Conservation (phyloP, 2,329 filamentous ascomycete genomes). For the Ustulina deusta region DNA sequence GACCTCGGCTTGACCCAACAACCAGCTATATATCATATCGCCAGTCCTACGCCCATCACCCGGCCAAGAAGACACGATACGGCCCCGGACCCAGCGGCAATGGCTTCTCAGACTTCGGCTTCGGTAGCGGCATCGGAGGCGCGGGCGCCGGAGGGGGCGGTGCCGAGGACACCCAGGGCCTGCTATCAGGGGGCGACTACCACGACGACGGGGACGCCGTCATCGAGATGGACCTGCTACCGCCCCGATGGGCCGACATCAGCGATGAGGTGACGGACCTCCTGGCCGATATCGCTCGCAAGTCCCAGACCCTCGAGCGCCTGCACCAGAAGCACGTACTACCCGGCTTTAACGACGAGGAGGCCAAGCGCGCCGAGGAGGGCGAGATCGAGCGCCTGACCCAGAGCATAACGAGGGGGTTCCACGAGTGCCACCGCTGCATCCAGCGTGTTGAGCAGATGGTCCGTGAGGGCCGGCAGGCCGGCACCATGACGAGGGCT, state of each 20-base stretch:
- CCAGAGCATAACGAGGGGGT: slow-evolving; percentile 87
- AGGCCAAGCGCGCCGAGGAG: slow-evolving; percentile 87
- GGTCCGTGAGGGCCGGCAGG: slow-evolving; percentile 81
- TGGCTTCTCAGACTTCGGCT: slow-evolving; percentile 71
- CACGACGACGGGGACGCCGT: slow-evolving; percentile 91
- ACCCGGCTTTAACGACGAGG: slow-evolving; percentile 96
- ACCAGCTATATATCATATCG: slow-evolving; percentile 96
- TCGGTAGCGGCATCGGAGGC: slow-evolving; percentile 64
- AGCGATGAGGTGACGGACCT: slow-evolving; percentile 92
- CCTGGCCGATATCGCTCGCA: slow-evolving; percentile 81
- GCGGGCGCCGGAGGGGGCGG: slow-evolving; percentile 53
- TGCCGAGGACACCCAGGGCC: slow-evolving; percentile 74
- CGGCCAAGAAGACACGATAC: slow-evolving; percentile 84
- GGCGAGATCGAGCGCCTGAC: slow-evolving; percentile 90
- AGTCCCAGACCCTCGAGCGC: slow-evolving; percentile 87
- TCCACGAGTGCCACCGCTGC: slow-evolving; percentile 89
- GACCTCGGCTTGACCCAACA: slow-evolving; percentile 41
- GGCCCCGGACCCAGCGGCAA: slow-evolving; percentile 63
- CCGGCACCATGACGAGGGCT: slow-evolving; percentile 78
- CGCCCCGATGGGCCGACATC: slow-evolving; percentile 94
- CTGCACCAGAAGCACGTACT: slow-evolving; percentile 97
- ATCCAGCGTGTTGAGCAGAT: slow-evolving; percentile 90
- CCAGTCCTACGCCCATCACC: slow-evolving; percentile 97
- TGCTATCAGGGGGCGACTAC: slow-evolving; percentile 83
- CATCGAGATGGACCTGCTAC: slow-evolving; percentile 97